Base-by-base conservation (phyloP, 345 rosid species). In the Pistacia integerrima region DNA sequence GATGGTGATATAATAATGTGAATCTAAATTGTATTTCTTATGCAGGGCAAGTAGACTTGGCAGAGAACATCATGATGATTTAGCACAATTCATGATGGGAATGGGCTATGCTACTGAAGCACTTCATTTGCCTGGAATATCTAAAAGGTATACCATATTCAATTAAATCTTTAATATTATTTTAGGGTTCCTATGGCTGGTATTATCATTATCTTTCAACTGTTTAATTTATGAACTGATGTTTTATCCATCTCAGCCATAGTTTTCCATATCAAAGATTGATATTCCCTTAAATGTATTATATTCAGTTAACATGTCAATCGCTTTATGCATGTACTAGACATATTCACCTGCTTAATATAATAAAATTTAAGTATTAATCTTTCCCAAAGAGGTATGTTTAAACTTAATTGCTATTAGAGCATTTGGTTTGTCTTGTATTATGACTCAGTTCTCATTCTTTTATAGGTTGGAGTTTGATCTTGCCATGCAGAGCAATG, bases 91-190 rank as follows among this genome's bases (percentile, higher is more conserved):
- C 82, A 86, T 96, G 97, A 86, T 94, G 80, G 99, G 97, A 72
- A 96, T 96, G 99, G 99, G 99, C 73, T 96, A 96, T 74, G 98
- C 98, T 22, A 96, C 91, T 58, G 99, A 96, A 87, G 99, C 99
- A 71, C 99, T 96, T 84, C 98, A 96, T 87, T 88, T 96, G 64
- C 97, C 99, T 81, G 99, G 99, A 80, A 90, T 96, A 88, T 96
- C 99, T 57, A 96, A 96, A 90, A 94, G 99, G 97, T 95, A 71
- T 79, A 38, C 12, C 17, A 25, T 57, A 33, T 52, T 67, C 28
- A 59, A 36, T 8, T 11, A 38, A 8, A 20, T 35, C 22, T 25
- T 5, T 35, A 7, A 64, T 38, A 13, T 33, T 54, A 20, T 22
- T 75, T 74, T 64, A 62, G 79, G 44, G 16, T 67, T 44, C 3